phyloP scores from a whole-genome alignment of 2,329 filamentous ascomycete genomes.

The Cladosporium colombiae region DNA sequence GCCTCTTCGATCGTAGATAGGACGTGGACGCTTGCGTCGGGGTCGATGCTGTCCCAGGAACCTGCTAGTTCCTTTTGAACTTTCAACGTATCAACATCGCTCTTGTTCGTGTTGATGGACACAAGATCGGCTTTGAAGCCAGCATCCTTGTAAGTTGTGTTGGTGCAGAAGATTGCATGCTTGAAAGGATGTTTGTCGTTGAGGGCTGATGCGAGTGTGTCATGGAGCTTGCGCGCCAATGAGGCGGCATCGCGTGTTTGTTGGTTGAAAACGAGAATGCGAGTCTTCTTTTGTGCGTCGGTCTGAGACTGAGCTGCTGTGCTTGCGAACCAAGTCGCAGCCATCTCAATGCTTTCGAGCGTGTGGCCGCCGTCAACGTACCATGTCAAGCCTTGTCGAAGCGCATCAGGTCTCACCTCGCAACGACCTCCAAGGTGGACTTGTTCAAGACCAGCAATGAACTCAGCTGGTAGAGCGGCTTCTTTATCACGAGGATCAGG shows the following conservation, averaged over 20 bases:
- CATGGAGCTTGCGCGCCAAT: conserved; percentile 64
- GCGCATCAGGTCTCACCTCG: conserved; percentile 62
- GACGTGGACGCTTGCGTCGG: conserved; percentile 56
- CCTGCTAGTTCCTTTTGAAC: conserved; percentile 69
- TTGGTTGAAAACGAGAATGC: conserved; percentile 87
- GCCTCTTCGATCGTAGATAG: conserved; percentile 69
- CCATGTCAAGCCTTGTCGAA: conserved; percentile 62
- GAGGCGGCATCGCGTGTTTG: conserved; percentile 75
- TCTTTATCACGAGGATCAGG: conserved; percentile 43
- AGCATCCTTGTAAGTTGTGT: conserved; percentile 63
- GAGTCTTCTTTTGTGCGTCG: conserved; percentile 35
- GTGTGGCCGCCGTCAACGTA: conserved; percentile 89
- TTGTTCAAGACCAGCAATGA: conserved; percentile 64
- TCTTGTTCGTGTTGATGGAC: conserved; percentile 60
- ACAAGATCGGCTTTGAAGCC: conserved; percentile 66
- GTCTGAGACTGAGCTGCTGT: conserved; percentile 32
- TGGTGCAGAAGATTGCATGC: conserved; percentile 79
- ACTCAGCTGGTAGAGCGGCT: conserved; percentile 57
- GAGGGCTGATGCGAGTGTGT: conserved; percentile 51
- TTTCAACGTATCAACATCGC: conserved; percentile 58
- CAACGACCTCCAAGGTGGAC: conserved; percentile 76
- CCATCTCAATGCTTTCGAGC: conserved; percentile 74
- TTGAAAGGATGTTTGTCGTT: conserved; percentile 57
- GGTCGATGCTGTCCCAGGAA: conserved; percentile 60
- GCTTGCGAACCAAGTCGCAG: conserved; percentile 73